Percentiles rank a stretch among this genome's conserved stretches.
These are phyloP conservation scores for Pichia eremophila DNA, from an alignment of 805 yeast species.

Conservation along the genomic window DNA sequence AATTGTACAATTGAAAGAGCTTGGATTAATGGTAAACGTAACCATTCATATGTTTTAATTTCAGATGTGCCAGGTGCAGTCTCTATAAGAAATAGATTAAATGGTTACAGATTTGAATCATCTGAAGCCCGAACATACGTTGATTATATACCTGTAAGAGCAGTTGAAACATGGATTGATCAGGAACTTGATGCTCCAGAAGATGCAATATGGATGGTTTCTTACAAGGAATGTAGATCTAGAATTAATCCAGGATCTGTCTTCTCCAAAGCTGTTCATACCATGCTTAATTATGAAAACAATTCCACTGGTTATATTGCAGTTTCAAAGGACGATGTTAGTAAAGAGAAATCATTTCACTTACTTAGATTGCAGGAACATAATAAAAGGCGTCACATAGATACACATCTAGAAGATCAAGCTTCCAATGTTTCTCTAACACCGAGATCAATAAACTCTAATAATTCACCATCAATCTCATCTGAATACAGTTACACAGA, in stretches of 20 bases:
- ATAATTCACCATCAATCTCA: too few species aligned
- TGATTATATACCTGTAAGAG: constrained; percentile 38
- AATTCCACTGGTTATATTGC: constrained; percentile 24
- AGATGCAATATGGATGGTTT: constrained; percentile 38
- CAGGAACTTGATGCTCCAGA: constrained; percentile 36
- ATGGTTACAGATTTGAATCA: constrained; percentile 24
- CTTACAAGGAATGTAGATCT: constrained; percentile 24
- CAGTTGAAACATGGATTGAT: constrained; percentile 36
- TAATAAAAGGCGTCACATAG: too few species aligned
- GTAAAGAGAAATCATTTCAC: neutral
- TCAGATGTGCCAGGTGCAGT: constrained; percentile 33
- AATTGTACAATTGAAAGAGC: constrained; percentile 31
- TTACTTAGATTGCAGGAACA: neutral
- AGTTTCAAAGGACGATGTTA: neutral
- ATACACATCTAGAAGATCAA: too few species aligned
- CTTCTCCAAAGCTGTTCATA: constrained; percentile 23
- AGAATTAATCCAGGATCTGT: constrained; percentile 24
- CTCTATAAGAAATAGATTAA: constrained; percentile 26
- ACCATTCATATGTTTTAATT: constrained; percentile 35
- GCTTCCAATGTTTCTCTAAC: neutral
- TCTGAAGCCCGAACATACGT: constrained; percentile 16
- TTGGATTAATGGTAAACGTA: constrained; percentile 33
- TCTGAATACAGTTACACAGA: too few species aligned
- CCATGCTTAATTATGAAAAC: constrained; percentile 27
- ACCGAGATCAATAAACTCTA: neutral